Evolutionary conservation across 345 rosid genomes (phyloP).

Genomic region (Rhodamnia rubescens): DNA sequence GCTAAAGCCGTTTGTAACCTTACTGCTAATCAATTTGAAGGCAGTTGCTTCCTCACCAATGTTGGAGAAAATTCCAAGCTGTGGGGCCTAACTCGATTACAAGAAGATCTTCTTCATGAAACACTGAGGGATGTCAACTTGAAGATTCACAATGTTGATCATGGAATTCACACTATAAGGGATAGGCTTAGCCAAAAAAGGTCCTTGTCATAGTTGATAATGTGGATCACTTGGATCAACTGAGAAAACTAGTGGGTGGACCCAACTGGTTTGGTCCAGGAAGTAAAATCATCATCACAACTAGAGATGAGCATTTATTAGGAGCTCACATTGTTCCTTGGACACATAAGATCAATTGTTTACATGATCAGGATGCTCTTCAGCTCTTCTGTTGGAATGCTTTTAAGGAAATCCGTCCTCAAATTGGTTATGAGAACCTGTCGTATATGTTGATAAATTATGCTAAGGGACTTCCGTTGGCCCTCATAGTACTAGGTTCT

Average conservation of each 20-base stretch:
- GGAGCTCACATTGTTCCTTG: background rate
- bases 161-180: background rate
- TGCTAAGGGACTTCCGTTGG: constrained; percentile 8
- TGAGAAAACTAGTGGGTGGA: background rate
- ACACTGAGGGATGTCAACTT: background rate
- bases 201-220: constrained; percentile 13
- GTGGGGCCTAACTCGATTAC: background rate
- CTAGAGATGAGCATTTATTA: constrained; percentile 5
- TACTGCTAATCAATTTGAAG: constrained; percentile 14
- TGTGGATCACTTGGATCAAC: background rate
- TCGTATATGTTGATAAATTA: background rate
- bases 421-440: background rate
- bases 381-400: constrained; percentile 6
- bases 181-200: background rate
- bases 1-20: constrained; percentile 16
- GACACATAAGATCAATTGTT: background rate
- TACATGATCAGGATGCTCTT: background rate
- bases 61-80: constrained; percentile 12
- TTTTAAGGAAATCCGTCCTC: background rate
- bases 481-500: constrained; percentile 10
- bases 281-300: constrained; percentile 4
- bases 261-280: constrained; percentile 5
- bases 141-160: background rate
- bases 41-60: constrained; percentile 15
- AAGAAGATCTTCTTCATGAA: constrained; percentile 9